Conservation (phyloP, 495 filamentous ascomycete genomes). For the Xylaria telfairii region DNA sequence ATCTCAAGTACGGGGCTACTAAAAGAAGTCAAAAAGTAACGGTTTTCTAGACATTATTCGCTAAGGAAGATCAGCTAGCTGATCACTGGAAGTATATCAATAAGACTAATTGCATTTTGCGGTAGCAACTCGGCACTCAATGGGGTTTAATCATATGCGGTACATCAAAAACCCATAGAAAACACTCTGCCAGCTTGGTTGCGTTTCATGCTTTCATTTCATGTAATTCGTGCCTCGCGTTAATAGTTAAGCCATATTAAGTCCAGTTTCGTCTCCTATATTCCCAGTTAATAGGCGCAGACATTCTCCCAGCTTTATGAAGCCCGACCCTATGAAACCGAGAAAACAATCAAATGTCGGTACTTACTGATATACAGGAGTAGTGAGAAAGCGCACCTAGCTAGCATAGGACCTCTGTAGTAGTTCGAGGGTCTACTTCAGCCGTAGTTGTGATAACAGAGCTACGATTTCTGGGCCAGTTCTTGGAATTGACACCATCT, state of each 20-base stretch:
- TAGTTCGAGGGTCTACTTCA: background rate
- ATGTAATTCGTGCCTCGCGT: background rate
- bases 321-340: too few species aligned
- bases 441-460: too few species aligned
- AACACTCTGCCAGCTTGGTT: background rate
- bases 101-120: background rate
- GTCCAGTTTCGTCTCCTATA: background rate
- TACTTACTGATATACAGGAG: background rate
- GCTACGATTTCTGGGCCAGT: too few species aligned
- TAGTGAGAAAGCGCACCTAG: background rate
- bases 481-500: background rate
- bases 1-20: too few species aligned
- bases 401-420: background rate
- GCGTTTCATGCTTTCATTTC: background rate
- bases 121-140: background rate
- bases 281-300: too few species aligned
- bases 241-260: background rate
- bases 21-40: background rate
- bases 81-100: background rate
- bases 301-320: too few species aligned
- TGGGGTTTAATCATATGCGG: background rate
- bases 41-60: background rate
- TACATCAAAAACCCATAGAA: background rate
- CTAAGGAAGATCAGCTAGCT: background rate
- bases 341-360: too few species aligned